Conservation (phyloP, 176 grass and related monocot species). For the Phyllostachys edulis region DNA sequence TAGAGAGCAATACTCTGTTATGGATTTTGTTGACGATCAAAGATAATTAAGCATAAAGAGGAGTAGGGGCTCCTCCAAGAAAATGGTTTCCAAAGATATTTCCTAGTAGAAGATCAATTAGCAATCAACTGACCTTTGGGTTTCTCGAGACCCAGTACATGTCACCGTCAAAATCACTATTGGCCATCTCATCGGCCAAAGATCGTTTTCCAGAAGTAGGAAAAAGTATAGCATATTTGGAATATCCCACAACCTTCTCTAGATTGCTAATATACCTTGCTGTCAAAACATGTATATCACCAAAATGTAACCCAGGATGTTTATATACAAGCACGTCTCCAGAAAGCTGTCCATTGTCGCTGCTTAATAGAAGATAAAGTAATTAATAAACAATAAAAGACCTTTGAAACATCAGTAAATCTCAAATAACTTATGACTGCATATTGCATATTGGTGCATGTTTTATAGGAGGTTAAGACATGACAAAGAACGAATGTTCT, state of each 20-base stretch:
- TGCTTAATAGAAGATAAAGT: constrained; percentile 34
- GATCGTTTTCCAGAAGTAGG: constrained; percentile 53
- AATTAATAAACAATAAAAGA: constrained; percentile 1
- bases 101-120: background rate
- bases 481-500: background rate
- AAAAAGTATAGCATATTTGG: constrained; percentile 75
- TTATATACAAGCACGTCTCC: constrained; percentile 73
- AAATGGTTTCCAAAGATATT: background rate
- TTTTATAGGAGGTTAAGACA: background rate
- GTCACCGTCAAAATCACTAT: constrained; percentile 75
- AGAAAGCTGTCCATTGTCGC: constrained; percentile 62
- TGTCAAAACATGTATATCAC: constrained; percentile 62
- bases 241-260: constrained; percentile 50
- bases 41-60: background rate
- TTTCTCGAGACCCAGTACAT: constrained; percentile 76
- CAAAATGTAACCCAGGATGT: constrained; percentile 72
- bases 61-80: background rate
- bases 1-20: background rate
- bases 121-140: constrained; percentile 19
- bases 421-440: background rate
- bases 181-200: constrained; percentile 80
- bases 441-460: background rate
- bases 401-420: background rate
- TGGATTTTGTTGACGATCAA: background rate
- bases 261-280: constrained; percentile 46